These are phyloP conservation scores for Actinomortierella wolfii DNA, from an alignment of 371 early-diverging fungal species.

Conservation along the genomic window DNA sequence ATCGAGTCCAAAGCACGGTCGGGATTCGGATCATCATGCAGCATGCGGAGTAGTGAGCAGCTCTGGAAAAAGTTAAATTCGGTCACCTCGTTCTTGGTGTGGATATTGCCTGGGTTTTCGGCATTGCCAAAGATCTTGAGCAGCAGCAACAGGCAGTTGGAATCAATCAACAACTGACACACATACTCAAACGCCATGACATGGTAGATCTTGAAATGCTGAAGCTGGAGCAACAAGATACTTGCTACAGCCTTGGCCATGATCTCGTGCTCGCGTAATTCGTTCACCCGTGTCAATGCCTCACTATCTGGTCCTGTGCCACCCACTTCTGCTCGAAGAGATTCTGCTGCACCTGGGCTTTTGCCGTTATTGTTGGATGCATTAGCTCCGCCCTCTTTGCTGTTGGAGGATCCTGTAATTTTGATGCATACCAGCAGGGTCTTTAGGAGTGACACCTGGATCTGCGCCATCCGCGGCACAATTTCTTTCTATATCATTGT, in stretches of 20 bases:
- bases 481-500: slow-evolving; percentile 17
- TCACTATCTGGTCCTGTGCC: slow-evolving; percentile 28
- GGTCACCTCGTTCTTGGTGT: slow-evolving; percentile 63
- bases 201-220: slow-evolving; percentile 74
- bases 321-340: slow-evolving; percentile 21
- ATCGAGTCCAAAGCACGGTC: slow-evolving; percentile 15
- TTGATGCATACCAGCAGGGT: slow-evolving; percentile 43
- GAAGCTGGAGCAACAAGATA: slow-evolving; percentile 69
- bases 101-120: slow-evolving; percentile 59
- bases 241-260: slow-evolving; percentile 78
- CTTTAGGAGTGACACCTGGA: slow-evolving; percentile 41
- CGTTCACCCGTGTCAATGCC: slow-evolving; percentile 31
- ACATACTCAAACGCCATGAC: slow-evolving; percentile 79
- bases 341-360: not conserved
- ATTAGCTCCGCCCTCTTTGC: slow-evolving; percentile 13
- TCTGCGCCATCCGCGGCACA: slow-evolving; percentile 44
- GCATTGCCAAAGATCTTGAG: slow-evolving; percentile 83
- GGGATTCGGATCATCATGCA: slow-evolving; percentile 6
- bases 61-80: slow-evolving; percentile 52
- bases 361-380: too few relatives aligned
- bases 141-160: slow-evolving; percentile 79
- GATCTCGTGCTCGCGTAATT: slow-evolving; percentile 59
- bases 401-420: slow-evolving; percentile 24
- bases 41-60: slow-evolving; percentile 18
- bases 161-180: slow-evolving; percentile 79